A percentile compares a stretch with the other conserved stretches of the same genome.
These are phyloP conservation scores for Leccinum broughii DNA, from an alignment of 768 basidiomycete genomes.

Conservation along the genomic window DNA sequence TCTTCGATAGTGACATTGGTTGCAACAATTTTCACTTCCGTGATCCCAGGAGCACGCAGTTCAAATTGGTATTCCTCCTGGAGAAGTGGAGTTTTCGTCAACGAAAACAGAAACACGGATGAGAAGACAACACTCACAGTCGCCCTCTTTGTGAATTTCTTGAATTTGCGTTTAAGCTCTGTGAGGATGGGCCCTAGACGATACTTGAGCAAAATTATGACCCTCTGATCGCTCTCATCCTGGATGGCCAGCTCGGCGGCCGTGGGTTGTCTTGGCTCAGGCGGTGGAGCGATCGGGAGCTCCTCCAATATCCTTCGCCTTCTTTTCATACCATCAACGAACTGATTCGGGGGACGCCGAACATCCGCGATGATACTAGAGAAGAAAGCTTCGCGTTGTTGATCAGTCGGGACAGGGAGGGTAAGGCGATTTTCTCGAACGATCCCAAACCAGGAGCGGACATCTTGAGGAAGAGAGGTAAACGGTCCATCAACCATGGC, in stretches of 20 bases:
- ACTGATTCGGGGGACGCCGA: constrained; percentile 76
- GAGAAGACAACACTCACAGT: constrained; percentile 48
- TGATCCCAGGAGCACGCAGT: constrained; percentile 24
- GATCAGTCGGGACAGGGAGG: constrained; percentile 49
- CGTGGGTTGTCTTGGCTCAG: constrained; percentile 81
- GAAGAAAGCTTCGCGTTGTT: constrained; percentile 77
- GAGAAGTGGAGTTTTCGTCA: constrained; percentile 8
- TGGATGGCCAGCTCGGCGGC: constrained; percentile 81
- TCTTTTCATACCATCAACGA: constrained; percentile 85
- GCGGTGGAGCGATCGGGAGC: constrained; percentile 84
- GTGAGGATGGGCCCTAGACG: constrained; percentile 87
- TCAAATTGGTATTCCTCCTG: constrained; percentile 79
- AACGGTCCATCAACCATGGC: constrained; percentile 84
- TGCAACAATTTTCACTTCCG: constrained; percentile 37
- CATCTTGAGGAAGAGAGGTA: constrained; percentile 71
- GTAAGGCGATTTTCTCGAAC: constrained; percentile 73
- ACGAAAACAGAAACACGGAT: not conserved
- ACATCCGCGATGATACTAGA: constrained; percentile 67
- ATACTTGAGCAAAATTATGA: constrained; percentile 81
- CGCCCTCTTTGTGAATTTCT: constrained; percentile 82
- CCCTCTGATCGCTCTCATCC: constrained; percentile 75
- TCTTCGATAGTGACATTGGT: constrained; percentile 40
- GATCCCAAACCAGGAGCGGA: constrained; percentile 88
- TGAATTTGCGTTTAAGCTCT: constrained; percentile 90
- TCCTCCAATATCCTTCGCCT: constrained; percentile 83